phyloP scores from a whole-genome alignment of 83 land plant genomes.

The Thuja plicata region DNA sequence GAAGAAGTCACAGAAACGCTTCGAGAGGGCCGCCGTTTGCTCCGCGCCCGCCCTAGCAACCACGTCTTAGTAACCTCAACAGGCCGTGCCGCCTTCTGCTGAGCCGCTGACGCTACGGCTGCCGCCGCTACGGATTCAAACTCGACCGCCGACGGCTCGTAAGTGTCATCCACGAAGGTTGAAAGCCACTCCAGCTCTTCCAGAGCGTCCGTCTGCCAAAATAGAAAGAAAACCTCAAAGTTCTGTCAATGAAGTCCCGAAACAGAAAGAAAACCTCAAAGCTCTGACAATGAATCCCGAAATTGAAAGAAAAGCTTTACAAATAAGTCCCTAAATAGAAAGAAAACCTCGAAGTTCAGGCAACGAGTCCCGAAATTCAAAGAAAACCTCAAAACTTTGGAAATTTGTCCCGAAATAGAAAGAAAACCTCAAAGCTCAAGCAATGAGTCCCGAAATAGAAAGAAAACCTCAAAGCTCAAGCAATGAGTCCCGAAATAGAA shows the following conservation, averaged over 20 bases:
- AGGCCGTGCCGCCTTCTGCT: constrained; percentile 8
- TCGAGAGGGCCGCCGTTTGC: constrained; percentile 20
- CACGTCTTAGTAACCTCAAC: constrained; percentile 13
- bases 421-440: too few relatives aligned
- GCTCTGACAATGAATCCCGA: neutral
- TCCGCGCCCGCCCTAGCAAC: constrained; percentile 16
- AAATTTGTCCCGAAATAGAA: too few relatives aligned
- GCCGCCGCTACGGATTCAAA: constrained; percentile 7
- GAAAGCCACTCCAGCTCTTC: constrained; percentile 83
- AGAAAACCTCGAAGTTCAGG: neutral
- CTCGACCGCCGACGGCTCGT: constrained; percentile 28
- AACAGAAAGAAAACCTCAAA: too few relatives aligned
- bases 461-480: too few relatives aligned
- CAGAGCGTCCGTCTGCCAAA: constrained; percentile 49
- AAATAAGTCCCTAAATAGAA: neutral
- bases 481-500: constrained; percentile 13
- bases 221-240: neutral
- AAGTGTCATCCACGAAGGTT: constrained; percentile 71
- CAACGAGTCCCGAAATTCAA: too few relatives aligned
- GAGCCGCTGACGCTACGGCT: constrained; percentile 21
- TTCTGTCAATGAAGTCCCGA: neutral
- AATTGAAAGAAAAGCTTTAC: neutral
- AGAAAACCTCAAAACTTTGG: too few relatives aligned
- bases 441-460: too few relatives aligned
- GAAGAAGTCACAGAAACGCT: neutral